Evolutionary conservation across 768 basidiomycete genomes (phyloP).

Genomic region (Kwoniella shandongensis): DNA sequence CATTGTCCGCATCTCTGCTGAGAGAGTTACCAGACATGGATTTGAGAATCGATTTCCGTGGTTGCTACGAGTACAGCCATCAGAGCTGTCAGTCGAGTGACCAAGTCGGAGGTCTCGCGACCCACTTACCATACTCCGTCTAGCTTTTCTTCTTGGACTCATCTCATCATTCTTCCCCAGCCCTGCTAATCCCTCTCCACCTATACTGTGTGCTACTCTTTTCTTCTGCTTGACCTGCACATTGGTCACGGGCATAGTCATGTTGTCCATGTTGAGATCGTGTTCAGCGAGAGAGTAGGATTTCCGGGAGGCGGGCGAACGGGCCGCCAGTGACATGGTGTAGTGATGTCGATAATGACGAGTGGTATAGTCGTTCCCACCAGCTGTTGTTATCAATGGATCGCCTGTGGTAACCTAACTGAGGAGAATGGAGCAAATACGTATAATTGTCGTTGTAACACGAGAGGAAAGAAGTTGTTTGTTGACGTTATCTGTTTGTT

Average conservation of each 20-base stretch:
- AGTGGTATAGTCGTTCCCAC: too few species aligned
- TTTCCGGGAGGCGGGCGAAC: conserved; percentile 24
- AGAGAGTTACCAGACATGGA: too few species aligned
- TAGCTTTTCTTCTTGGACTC: conserved; percentile 34
- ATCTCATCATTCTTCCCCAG: conserved; percentile 4
- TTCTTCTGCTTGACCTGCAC: conserved; percentile 22
- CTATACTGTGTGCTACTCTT: conserved; percentile 13
- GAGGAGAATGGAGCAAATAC: too few species aligned
- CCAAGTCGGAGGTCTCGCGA: too few species aligned
- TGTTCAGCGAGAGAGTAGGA: conserved; percentile 28
- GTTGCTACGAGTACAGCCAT: conserved; percentile 34
- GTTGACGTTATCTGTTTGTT: conserved; percentile 1
- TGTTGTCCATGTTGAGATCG: conserved; percentile 26
- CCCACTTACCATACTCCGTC: conserved; percentile 28
- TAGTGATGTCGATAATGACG: neutral
- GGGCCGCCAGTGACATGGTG: conserved; percentile 29
- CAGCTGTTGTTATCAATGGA: too few species aligned
- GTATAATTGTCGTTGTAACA: too few species aligned
- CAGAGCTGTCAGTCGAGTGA: neutral
- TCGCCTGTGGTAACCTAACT: too few species aligned
- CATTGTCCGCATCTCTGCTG: conserved; percentile 13
- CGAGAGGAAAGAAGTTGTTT: too few species aligned
- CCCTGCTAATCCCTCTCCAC: conserved; percentile 17
- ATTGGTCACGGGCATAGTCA: conserved; percentile 22
- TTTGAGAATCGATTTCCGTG: conserved; percentile 50